phyloP scores from a whole-genome alignment of 306 rosid species.

The Phaseolus lunatus region DNA sequence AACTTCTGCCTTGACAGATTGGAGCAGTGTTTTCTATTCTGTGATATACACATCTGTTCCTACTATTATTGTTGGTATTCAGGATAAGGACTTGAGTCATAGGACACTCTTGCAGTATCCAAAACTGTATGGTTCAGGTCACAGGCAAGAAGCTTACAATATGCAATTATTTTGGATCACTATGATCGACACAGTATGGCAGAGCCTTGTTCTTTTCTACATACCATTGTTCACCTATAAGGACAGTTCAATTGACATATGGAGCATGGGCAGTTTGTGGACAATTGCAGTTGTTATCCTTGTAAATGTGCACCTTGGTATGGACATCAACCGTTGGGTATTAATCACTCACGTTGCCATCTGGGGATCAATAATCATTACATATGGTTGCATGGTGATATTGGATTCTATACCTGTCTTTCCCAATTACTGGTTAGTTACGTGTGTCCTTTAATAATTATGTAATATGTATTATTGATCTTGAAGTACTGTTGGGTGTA shows the following conservation, averaged over 20 bases:
- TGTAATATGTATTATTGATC: constrained; percentile 25
- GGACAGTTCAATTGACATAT: constrained; percentile 87
- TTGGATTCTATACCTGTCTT: constrained; percentile 86
- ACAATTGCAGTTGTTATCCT: constrained; percentile 94
- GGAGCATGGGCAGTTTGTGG: constrained; percentile 99
- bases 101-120: constrained; percentile 80
- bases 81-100: constrained; percentile 90
- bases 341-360: constrained; percentile 80
- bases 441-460: constrained; percentile 23
- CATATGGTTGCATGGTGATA: constrained; percentile 86
- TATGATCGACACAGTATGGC: constrained; percentile 97
- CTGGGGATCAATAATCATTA: constrained; percentile 92
- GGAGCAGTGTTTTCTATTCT: constrained; percentile 98
- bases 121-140: constrained; percentile 84
- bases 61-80: constrained; percentile 89
- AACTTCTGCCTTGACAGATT: constrained; percentile 96
- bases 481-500: constrained; percentile 26
- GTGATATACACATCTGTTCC: constrained; percentile 93
- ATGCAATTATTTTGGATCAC: constrained; percentile 86
- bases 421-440: constrained; percentile 91
- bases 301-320: constrained; percentile 91
- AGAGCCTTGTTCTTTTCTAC: constrained; percentile 93
- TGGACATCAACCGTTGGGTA: constrained; percentile 90
- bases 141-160: constrained; percentile 91
- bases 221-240: constrained; percentile 76